Base-by-base conservation (phyloP, 495 filamentous ascomycete genomes). In the Evernia prunastri region DNA sequence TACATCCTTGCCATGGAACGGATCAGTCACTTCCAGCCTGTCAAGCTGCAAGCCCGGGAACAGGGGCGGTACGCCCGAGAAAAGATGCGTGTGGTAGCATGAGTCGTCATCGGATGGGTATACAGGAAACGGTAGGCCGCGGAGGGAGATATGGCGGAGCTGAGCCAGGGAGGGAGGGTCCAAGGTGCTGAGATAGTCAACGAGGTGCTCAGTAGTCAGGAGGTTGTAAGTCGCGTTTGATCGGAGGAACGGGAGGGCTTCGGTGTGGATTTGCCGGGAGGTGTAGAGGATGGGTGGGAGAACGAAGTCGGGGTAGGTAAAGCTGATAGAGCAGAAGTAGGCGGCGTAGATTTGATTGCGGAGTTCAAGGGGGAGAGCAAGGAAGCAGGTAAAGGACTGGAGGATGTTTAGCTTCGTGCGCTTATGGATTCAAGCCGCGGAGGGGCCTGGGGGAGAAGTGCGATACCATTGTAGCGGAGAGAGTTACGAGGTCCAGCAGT, bases 301-400 rank as follows among this genome's bases (percentile, higher is more conserved):
- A 27, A 27, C 31, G 49, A 53, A 53, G 49, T 25, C 3, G 15
- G 49, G 49, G 27, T 53, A 53, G 27, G 15, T 31, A 27, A 53
- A 6, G 49, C 25, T 53, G 25, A 9, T 20, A 27, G 49, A 1
- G 49, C 49, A 4, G 49, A 53, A 53, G 49, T 53, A 27, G 27
- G 49, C 29, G 49, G 49, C 49, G 49, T 53, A 53, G 12, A 53
- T 65, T 61, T 40, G 67, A 15, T 53, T 7, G 23, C 49, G 49
- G 49, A 53, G 1, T 31, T 53, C 63, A 37, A 69, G 53, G 17
- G 49, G 49, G 27, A 53, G 49, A 3, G 2, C 5, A 27, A 53
- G 27, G 27, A 53, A 53, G 49, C 27, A 18, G 49, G 49, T 29
- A 27, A 53, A 53, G 25, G 49, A 53, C 49, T 53, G 49, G 3